phyloP scores from a whole-genome alignment of 2,329 filamentous ascomycete genomes.

The Cladosporium sp. region DNA sequence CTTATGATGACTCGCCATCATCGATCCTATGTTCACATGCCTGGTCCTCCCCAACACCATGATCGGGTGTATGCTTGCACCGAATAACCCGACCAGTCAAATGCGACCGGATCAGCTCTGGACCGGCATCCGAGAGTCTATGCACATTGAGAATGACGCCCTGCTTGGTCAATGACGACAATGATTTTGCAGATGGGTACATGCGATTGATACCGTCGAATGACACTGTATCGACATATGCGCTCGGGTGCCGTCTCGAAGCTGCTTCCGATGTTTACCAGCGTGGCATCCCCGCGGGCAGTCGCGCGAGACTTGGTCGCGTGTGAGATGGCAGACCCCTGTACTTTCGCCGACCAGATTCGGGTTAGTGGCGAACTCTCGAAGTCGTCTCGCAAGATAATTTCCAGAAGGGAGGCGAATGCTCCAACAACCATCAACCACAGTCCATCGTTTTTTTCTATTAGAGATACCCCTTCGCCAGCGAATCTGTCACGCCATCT shows the following conservation, averaged over 20 bases:
- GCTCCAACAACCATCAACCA: not conserved
- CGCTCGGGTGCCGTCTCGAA: not conserved
- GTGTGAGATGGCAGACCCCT: not conserved
- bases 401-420: constrained; percentile 8
- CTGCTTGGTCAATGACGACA: not conserved
- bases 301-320: not conserved
- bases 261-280: not conserved
- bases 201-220: not conserved
- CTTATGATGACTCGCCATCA: too few species aligned
- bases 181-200: not conserved
- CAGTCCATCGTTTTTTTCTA: constrained; percentile 5
- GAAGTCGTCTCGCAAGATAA: not conserved
- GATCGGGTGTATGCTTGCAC: not conserved
- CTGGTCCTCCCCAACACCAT: not conserved
- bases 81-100: not conserved
- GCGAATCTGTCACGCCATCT: not conserved
- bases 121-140: not conserved
- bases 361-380: not conserved
- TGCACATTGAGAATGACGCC: not conserved
- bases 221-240: not conserved
- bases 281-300: not conserved
- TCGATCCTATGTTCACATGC: not conserved
- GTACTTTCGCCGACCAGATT: not conserved
- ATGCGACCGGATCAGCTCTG: not conserved
- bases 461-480: constrained; percentile 4